Conservation (phyloP, 129 eudicot species). For the Gnaphalium uliginosum region DNA sequence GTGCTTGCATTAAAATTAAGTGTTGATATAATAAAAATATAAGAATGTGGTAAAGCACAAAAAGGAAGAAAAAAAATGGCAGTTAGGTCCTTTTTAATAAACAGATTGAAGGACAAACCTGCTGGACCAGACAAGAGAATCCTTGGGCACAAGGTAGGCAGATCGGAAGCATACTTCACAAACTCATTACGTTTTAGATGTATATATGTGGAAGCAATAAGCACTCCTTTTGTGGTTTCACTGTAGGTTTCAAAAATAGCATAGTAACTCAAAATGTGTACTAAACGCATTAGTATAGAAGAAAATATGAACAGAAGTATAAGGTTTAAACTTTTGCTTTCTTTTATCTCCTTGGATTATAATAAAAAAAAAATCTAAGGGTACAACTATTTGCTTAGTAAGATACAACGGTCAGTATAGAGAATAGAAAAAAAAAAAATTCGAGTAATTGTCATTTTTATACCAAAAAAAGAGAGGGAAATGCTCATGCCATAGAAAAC, state of each 20-base stretch:
- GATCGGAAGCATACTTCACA: conserved; percentile 64
- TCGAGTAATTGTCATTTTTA: background rate
- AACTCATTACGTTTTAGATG: conserved; percentile 75
- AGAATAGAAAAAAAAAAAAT: background rate
- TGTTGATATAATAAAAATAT: background rate
- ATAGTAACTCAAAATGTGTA: background rate
- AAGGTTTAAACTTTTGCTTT: background rate
- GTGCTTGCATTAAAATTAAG: background rate
- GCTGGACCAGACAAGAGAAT: conserved; percentile 92
- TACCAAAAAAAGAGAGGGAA: background rate
- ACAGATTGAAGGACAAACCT: conserved; percentile 42
- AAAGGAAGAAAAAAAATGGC: background rate
- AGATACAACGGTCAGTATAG: background rate
- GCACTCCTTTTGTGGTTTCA: conserved; percentile 81
- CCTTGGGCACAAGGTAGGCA: conserved; percentile 77
- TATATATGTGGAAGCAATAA: conserved; percentile 77
- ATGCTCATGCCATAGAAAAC: too few relatives aligned
- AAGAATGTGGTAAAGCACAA: background rate
- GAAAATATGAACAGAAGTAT: background rate
- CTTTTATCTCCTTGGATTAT: too few relatives aligned
- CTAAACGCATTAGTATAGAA: background rate
- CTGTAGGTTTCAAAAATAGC: conserved; percentile 39
- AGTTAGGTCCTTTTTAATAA: background rate
- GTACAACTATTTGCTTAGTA: background rate
- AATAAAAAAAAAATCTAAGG: background rate